A percentile compares a stretch with the other conserved stretches of the same genome.
Evolutionary conservation across 176 grass and related monocot species (phyloP).

Genomic region (Oropetium thomaeum): DNA sequence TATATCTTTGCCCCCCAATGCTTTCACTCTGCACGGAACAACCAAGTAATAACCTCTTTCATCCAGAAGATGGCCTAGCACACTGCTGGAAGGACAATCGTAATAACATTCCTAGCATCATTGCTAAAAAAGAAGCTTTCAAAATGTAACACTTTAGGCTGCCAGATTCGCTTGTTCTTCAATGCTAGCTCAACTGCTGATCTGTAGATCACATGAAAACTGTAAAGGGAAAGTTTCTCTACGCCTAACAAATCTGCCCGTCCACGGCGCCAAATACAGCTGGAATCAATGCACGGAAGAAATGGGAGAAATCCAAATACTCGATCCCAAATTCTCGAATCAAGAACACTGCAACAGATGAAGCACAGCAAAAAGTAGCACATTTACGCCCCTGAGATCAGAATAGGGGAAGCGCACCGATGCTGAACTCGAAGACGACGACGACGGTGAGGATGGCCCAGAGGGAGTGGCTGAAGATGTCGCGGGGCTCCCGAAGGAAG

Average conservation of each 20-base stretch:
- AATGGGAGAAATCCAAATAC: background rate
- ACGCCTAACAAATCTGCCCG: background rate
- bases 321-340: background rate
- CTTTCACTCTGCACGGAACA: background rate
- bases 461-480: slow-evolving; percentile 73
- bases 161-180: background rate
- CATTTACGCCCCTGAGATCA: background rate
- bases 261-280: background rate
- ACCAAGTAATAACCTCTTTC: background rate
- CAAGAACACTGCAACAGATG: background rate
- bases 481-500: slow-evolving; percentile 70
- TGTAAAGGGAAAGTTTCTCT: background rate
- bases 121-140: background rate
- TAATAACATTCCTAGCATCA: background rate
- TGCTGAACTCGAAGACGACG: slow-evolving; percentile 89
- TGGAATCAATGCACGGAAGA: background rate
- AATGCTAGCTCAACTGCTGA: background rate
- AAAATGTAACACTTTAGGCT: background rate
- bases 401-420: background rate
- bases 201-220: background rate
- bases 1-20: background rate
- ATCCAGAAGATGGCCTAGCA: background rate
- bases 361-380: background rate
- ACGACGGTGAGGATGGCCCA: slow-evolving; percentile 98
- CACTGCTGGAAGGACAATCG: background rate